phyloP scores from a whole-genome alignment of 805 yeast genomes.

The Spathaspora gorwiae region DNA sequence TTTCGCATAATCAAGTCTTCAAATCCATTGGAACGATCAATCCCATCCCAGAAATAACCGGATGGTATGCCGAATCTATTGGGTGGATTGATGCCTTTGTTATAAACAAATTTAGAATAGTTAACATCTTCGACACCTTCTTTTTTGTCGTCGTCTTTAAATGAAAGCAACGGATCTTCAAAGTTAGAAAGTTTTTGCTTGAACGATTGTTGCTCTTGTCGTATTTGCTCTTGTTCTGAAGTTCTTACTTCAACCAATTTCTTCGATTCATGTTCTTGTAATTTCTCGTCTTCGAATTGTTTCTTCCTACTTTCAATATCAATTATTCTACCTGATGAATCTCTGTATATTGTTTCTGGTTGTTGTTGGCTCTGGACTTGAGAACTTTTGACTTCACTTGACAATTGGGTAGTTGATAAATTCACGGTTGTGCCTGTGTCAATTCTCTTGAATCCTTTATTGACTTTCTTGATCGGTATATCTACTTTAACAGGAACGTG shows the following conservation, averaged over 20 bases:
- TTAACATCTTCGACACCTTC: conserved; percentile 13
- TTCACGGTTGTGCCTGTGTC: conserved; percentile 19
- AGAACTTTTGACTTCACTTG: not conserved
- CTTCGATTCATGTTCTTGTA: conserved; percentile 11
- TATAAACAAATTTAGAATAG: conserved; percentile 30
- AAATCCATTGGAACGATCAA: conserved; percentile 84
- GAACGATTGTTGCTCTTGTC: conserved; percentile 20
- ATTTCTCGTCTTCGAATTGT: conserved; percentile 16
- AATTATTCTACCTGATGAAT: conserved; percentile 52
- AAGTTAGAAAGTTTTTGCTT: conserved; percentile 22
- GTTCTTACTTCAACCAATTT: conserved; percentile 26
- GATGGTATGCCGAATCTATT: conserved; percentile 77
- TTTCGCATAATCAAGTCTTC: conserved; percentile 57
- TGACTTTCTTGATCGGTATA: conserved; percentile 9
- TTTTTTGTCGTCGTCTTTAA: conserved; percentile 20
- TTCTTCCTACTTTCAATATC: conserved; percentile 31
- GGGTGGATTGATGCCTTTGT: conserved; percentile 46
- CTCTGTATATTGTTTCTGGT: conserved; percentile 52
- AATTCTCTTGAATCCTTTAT: conserved; percentile 34
- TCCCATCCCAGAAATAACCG: conserved; percentile 82
- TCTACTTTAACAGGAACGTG: conserved; percentile 20
- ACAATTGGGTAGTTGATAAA: not conserved
- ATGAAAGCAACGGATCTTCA: conserved; percentile 64
- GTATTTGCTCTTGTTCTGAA: conserved; percentile 28
- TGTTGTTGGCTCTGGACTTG: not conserved